Percentiles rank a stretch among this genome's conserved stretches.
phyloP scores from a whole-genome alignment of 805 yeast genomes.

The Kazachstania africana region DNA sequence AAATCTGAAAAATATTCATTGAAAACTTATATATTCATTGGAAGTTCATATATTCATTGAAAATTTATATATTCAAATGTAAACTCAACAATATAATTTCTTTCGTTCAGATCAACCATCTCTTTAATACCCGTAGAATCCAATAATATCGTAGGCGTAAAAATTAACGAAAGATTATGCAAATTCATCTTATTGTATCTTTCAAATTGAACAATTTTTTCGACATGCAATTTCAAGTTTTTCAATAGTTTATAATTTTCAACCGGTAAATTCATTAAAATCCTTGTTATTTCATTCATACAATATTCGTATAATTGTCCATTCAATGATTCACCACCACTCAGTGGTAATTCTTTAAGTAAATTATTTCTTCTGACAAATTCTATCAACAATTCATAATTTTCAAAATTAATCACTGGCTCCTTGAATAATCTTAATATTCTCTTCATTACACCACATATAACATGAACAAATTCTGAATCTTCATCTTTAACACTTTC shows the following conservation, averaged over 20 bases:
- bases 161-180: conserved; percentile 78
- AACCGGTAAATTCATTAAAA: conserved; percentile 43
- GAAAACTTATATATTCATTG: not conserved
- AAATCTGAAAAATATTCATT: conserved; percentile 56
- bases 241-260: conserved; percentile 54
- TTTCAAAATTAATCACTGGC: conserved; percentile 64
- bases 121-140: conserved; percentile 73
- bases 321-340: conserved; percentile 1
- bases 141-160: conserved; percentile 85
- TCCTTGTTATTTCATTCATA: not conserved
- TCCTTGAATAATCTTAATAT: conserved; percentile 76
- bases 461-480: conserved; percentile 39
- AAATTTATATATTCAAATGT: conserved; percentile 28
- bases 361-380: conserved; percentile 31
- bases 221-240: conserved; percentile 52
- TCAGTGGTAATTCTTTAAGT: conserved; percentile 10
- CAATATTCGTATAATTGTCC: not conserved
- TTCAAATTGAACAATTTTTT: conserved; percentile 41
- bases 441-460: conserved; percentile 77
- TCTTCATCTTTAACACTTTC: conserved; percentile 40
- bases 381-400: conserved; percentile 55
- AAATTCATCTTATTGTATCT: conserved; percentile 66
- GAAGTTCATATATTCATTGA: not conserved
- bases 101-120: conserved; percentile 68
- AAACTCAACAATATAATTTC: conserved; percentile 70